These are phyloP conservation scores for Achlya hypogyna DNA, from an alignment of 352 stramenopile genomes.

Conservation along the genomic window DNA sequence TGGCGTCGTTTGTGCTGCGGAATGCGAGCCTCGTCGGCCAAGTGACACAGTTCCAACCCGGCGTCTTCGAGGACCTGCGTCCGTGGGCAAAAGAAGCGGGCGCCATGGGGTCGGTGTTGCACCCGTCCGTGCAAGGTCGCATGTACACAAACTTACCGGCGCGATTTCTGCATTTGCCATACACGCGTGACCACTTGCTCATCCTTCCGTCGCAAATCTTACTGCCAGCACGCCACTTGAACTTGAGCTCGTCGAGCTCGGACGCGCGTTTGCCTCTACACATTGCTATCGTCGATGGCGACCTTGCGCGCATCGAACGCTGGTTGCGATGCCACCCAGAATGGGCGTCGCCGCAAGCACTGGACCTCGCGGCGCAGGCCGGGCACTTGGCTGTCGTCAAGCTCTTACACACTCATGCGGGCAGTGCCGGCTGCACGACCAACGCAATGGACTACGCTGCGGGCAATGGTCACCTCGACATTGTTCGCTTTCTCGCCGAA, in stretches of 20 bases:
- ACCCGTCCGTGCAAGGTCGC: neutral
- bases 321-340: neutral
- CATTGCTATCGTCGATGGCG: neutral
- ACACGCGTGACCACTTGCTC: neutral
- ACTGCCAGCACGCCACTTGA: neutral
- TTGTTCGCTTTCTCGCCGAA: conserved; percentile 33
- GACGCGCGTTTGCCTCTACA: neutral
- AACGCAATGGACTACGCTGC: conserved; percentile 35
- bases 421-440: conserved; percentile 27
- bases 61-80: neutral
- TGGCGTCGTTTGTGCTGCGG: neutral
- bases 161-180: neutral
- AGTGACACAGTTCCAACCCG: neutral
- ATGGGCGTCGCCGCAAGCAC: conserved; percentile 13
- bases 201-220: neutral
- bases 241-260: neutral
- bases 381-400: conserved; percentile 32
- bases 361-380: conserved; percentile 29
- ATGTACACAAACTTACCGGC: neutral
- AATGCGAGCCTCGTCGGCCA: neutral
- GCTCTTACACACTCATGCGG: conserved; percentile 20
- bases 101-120: neutral
- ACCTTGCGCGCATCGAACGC: neutral
- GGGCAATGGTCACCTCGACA: conserved; percentile 29
- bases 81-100: neutral